Evolutionary conservation across 2,329 filamentous ascomycete genomes (phyloP), one percentile per base, ranked within the genome.

Genomic region (Calycina marina): DNA sequence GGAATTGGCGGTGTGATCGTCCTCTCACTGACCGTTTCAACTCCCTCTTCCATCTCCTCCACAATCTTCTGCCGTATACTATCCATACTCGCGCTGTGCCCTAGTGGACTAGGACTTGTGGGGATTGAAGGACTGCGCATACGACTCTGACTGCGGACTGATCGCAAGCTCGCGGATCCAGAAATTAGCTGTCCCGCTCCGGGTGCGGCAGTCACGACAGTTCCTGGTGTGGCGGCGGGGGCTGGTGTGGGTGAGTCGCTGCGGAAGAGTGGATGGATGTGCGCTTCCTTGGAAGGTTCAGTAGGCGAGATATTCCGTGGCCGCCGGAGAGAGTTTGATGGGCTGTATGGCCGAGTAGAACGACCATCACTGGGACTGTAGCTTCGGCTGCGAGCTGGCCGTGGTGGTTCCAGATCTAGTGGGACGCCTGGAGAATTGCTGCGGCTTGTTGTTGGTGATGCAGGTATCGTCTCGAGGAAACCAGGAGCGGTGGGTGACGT

Each of bases 261-360:
- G 37, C 80, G 67, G 59, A 86, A 85, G 3, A 86, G 63, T 6
- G 80, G 80, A 51, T 86, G 80, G 28, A 85, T 84, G 48, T 84
- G 72, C 3, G 72, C 63, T 51, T 85, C 77, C 11, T 54, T 44
- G 6, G 43, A 30, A 16, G 56, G 58, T 30, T 55, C 59, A 4
- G 49, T 50, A 15, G 58, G 54, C 28, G 40, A 47, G 26, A 28
- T 33, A 8, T 26, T 33, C 14, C 41, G 36, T 8, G 30, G 25
- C 18, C 28, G 31, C 18, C 28, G 31, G 4, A 14, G 4, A 22
- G 20, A 22, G n/a, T n/a, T 8, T n/a, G 20, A 8, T 9, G 20
- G 20, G 20, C 20, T 22, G 20, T 22, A 22, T 8, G 8, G 8
- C 20, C 20, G 20, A 9, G 20, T 9, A 22, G 20, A 22, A 9